Conservation (phyloP, 2,329 filamentous ascomycete genomes). For the Hymenoscyphus fraxineus region DNA sequence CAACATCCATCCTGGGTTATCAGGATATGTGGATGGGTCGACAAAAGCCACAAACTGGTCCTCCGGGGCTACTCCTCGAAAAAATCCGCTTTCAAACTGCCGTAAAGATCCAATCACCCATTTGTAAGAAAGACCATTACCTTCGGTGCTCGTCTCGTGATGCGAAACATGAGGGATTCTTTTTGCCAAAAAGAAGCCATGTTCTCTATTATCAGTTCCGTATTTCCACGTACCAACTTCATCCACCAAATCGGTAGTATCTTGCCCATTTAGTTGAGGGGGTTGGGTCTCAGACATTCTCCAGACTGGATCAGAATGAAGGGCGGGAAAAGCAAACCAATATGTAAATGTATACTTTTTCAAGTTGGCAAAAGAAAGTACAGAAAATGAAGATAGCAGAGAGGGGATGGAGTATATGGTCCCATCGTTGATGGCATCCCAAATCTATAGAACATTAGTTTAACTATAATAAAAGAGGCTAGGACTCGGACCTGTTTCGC, state of each 20-base stretch:
- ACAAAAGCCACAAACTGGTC: constrained; percentile 84
- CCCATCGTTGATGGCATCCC: constrained; percentile 95
- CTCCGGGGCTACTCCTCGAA: constrained; percentile 64
- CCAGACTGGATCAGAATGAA: constrained; percentile 88
- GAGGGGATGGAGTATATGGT: constrained; percentile 95
- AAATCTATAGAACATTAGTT: constrained; percentile 60
- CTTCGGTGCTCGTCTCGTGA: constrained; percentile 27
- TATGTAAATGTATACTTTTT: constrained; percentile 99
- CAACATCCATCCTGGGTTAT: constrained; percentile 88
- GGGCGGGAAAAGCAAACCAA: constrained; percentile 92
- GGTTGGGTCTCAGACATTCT: constrained; percentile 53
- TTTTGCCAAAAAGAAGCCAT: constrained; percentile 95
- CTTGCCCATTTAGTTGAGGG: constrained; percentile 56
- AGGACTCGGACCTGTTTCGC: constrained; percentile 64
- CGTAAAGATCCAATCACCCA: constrained; percentile 78
- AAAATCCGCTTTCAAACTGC: constrained; percentile 83
- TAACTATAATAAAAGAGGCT: neutral
- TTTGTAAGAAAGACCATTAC: constrained; percentile 52
- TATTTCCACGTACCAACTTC: constrained; percentile 85
- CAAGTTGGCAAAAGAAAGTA: constrained; percentile 89
- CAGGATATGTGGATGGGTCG: constrained; percentile 85
- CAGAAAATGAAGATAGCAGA: constrained; percentile 80
- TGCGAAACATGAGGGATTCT: constrained; percentile 46
- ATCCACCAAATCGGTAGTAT: constrained; percentile 77
- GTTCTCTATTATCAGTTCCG: constrained; percentile 73